Evolutionary conservation across 257 asterid genomes (phyloP), one percentile per base, ranked within the genome.

Genomic region (Phtheirospermum japonicum): DNA sequence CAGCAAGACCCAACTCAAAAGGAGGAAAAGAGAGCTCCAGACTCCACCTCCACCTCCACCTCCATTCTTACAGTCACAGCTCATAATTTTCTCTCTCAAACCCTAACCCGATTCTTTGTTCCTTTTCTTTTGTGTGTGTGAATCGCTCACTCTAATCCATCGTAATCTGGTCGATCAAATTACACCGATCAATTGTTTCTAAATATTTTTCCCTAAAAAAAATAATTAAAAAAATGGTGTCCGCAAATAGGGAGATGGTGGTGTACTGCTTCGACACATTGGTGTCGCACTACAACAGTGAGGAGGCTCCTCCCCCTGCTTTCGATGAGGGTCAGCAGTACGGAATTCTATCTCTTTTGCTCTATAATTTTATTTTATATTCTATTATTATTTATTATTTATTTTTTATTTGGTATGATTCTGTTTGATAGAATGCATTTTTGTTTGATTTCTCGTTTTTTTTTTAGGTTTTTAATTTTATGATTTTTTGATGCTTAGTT

Each of bases 251-350:
- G 66, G 99, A 92, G 62, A 89, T 92, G 99, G 99, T 73, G 61
- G 95, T 82, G 39, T 92, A 78, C 81, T 92, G 99, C 82, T 92
- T 92, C 72, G 97, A 92, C 73, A 83, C 95, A 32, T 83, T 92
- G 71, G 88, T 92, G 63, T 89, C 97, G 64, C 99, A 92, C 83
- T 92, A 81, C 79, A 92, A 83, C 72, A 60, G 73, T 72, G 90
- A 86, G 54, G 82, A 83, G 45, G 76, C 86, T 64, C 99, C 95
- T 36, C 86, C 95, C 23, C 95, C 99, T 45, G 89, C 95, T 73
- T 92, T 92, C 59, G 89, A 86, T 54, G 95, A 87, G 73, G 99
- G 95, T 58, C 90, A 92, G 71, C 95, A 89, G 99, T 92, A 79
- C 16, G 84, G 19, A 45, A 14, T 64, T 52, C 65, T 12, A 16